These are phyloP conservation scores for Euryodendron excelsum DNA, from an alignment of 148 eudicot genomes.

Conservation along the genomic window DNA sequence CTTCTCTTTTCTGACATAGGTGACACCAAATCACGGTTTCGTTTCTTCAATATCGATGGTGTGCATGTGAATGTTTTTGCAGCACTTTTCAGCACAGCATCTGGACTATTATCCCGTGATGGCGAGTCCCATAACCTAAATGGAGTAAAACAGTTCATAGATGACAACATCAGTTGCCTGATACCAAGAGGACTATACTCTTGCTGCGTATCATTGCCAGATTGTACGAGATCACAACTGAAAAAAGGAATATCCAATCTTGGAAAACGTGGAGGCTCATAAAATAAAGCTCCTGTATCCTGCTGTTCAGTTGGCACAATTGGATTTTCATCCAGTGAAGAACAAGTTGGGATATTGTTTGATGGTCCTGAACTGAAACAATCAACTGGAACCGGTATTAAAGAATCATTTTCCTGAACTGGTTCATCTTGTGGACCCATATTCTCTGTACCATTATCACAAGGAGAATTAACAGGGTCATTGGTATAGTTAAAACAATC, in stretches of 20 bases:
- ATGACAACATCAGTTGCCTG: slow-evolving; percentile 73
- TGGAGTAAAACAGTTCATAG: slow-evolving; percentile 56
- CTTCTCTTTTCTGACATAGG: slow-evolving; percentile 83
- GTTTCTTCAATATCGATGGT: slow-evolving; percentile 89
- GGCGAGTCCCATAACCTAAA: slow-evolving; percentile 89
- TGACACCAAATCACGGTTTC: slow-evolving; percentile 77
- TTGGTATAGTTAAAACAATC: slow-evolving; percentile 32
- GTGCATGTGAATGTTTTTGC: slow-evolving; percentile 76
- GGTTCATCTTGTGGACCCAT: slow-evolving; percentile 32
- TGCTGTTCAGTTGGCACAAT: slow-evolving; percentile 27
- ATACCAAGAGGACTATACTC: slow-evolving; percentile 96
- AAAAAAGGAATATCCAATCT: slow-evolving; percentile 86
- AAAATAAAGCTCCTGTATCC: slow-evolving; percentile 65
- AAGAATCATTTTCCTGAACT: slow-evolving; percentile 29
- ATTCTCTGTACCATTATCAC: slow-evolving; percentile 24
- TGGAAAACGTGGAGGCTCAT: slow-evolving; percentile 91
- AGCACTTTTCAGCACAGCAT: slow-evolving; percentile 79
- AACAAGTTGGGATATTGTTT: slow-evolving; percentile 28
- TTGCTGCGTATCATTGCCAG: slow-evolving; percentile 60
- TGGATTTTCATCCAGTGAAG: slow-evolving; percentile 30
- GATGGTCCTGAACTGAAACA: slow-evolving; percentile 42
- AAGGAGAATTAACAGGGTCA: slow-evolving; percentile 26
- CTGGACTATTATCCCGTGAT: slow-evolving; percentile 59
- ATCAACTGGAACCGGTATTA: slow-evolving; percentile 51
- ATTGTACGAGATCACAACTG: slow-evolving; percentile 87